Evolutionary conservation across 768 basidiomycete genomes (phyloP).

Genomic region (Suillus tomentosus): DNA sequence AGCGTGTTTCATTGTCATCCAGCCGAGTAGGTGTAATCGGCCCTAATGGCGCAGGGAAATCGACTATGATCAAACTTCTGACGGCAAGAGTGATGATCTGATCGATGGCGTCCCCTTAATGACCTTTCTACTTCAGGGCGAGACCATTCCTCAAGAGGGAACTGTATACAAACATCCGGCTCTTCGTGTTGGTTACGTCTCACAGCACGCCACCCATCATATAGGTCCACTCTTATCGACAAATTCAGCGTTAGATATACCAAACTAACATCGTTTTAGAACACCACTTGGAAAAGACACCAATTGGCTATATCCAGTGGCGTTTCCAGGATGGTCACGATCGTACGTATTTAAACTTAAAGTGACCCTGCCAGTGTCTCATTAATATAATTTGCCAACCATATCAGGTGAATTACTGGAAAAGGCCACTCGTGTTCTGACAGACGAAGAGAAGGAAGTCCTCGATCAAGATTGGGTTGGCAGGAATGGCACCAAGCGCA

Average conservation of each 20-base stretch:
- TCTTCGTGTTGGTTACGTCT: slow-evolving; percentile 93
- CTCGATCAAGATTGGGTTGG: slow-evolving; percentile 89
- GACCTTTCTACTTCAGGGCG: slow-evolving; percentile 56
- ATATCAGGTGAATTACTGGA: slow-evolving; percentile 80
- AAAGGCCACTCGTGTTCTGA: slow-evolving; percentile 88
- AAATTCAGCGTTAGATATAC: slow-evolving; percentile 18
- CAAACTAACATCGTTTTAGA: slow-evolving; percentile 46
- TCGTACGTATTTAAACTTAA: slow-evolving; percentile 52
- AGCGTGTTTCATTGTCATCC: slow-evolving; percentile 26
- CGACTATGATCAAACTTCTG: slow-evolving; percentile 91
- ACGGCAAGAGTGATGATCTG: slow-evolving; percentile 53
- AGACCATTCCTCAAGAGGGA: slow-evolving; percentile 89
- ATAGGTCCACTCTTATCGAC: slow-evolving; percentile 53
- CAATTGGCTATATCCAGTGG: slow-evolving; percentile 97
- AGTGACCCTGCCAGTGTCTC: slow-evolving; percentile 14
- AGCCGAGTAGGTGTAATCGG: slow-evolving; percentile 92
- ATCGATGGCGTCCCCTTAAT: slow-evolving; percentile 13
- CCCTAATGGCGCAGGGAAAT: slow-evolving; percentile 95
- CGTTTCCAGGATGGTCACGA: slow-evolving; percentile 99
- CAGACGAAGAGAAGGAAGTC: slow-evolving; percentile 78
- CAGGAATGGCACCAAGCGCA: slow-evolving; percentile 86
- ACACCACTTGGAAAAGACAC: slow-evolving; percentile 93
- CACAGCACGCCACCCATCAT: slow-evolving; percentile 98
- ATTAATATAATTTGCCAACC: slow-evolving; percentile 17
- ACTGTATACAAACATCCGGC: slow-evolving; percentile 93